Evolutionary conservation across 768 basidiomycete species (phyloP), one percentile per base, ranked within the genome.

Genomic region (Macrolepiota albuminosa): DNA sequence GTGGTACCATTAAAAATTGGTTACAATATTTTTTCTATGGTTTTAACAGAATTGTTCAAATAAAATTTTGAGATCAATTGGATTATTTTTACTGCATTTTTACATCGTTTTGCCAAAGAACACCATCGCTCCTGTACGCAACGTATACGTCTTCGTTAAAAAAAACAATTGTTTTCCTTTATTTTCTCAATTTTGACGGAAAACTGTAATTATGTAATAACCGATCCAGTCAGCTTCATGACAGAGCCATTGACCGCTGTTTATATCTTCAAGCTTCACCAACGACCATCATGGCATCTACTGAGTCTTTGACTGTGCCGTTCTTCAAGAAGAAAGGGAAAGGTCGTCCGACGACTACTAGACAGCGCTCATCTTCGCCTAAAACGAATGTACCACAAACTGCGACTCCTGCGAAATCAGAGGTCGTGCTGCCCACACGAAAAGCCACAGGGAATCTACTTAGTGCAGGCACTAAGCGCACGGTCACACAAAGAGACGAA

Each of bases 251-350:
- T 29, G 29, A 29, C 21, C 21, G 21, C 21, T 21, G 21, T 1
- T 21, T 21, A 21, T 29, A 29, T 29, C 29, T 29, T 29, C 29
- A 10, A 10, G 9, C 46, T 59, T 49, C 6, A 37, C 52, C 54
- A 57, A 61, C 63, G 48, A 70, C 70, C 67, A 64, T 61, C 69
- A 83, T 81, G 79, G 69, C 77, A 42, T 72, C 75, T 51, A 62
- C 69, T 42, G 72, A 68, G 58, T 58, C 66, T 33, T 67, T 81
- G 14, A 84, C 79, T 50, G 92, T 96, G 0, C 87, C 92, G 3
- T 95, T 97, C 75, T 93, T 96, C 76, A 96, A 90, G 76, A 91
- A 88, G 69, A 81, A 80, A 66, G 87, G 89, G 43, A 89, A 87
- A 65, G 80, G 86, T 3, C 82, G 93, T 1, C 94, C 94, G 14